Evolutionary conservation across 805 yeast species (phyloP).

Genomic region (Komagataella populi): DNA sequence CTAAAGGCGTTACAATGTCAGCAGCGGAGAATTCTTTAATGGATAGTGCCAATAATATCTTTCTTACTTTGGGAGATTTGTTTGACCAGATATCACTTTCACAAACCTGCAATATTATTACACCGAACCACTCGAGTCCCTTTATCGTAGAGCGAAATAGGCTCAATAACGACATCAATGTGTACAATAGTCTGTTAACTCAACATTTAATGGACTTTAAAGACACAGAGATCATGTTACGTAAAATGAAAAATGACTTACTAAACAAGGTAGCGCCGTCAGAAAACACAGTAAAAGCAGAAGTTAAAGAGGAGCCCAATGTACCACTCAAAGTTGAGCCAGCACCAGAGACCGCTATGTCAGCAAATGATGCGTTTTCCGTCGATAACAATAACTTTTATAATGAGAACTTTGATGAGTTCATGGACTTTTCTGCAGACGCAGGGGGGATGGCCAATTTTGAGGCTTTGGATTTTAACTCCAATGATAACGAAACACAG

Average conservation of each 20-base stretch:
- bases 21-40: slow-evolving; percentile 14
- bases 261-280: slow-evolving; percentile 11
- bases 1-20: neutral
- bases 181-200: slow-evolving; percentile 16
- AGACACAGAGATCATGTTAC: slow-evolving; percentile 14
- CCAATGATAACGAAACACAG: slow-evolving; percentile 8
- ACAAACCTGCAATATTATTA: slow-evolving; percentile 9
- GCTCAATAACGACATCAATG: slow-evolving; percentile 12
- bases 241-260: slow-evolving; percentile 13
- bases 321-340: neutral
- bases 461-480: slow-evolving; percentile 2
- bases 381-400: neutral
- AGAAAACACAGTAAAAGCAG: slow-evolving; percentile 2
- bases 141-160: slow-evolving; percentile 12
- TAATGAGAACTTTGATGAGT: slow-evolving; percentile 1
- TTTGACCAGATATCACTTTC: slow-evolving; percentile 16
- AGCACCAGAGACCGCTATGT: neutral
- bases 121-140: slow-evolving; percentile 16
- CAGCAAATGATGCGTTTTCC: neutral
- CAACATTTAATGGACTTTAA: slow-evolving; percentile 13
- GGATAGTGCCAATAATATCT: slow-evolving; percentile 17
- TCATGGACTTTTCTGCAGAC: neutral
- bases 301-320: slow-evolving; percentile 1
- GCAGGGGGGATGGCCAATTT: neutral
- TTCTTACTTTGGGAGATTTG: slow-evolving; percentile 18